These are phyloP conservation scores for Neurospora sp. DNA, from an alignment of 495 filamentous ascomycete species.

Conservation along the genomic window DNA sequence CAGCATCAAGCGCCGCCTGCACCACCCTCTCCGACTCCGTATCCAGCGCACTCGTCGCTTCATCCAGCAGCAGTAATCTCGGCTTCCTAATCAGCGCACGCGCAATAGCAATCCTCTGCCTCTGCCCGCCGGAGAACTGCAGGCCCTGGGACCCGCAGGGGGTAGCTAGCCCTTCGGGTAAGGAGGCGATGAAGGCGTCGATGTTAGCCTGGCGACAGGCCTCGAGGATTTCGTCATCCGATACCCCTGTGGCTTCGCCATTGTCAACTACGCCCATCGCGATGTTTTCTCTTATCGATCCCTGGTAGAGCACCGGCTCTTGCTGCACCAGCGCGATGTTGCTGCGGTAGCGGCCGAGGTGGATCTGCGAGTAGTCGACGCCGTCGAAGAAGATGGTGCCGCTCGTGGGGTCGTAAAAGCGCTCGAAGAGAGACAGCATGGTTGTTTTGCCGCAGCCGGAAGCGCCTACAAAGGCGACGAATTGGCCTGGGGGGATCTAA, in stretches of 20 bases:
- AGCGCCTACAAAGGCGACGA: slow-evolving; percentile 52
- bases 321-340: slow-evolving; percentile 46
- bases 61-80: slow-evolving; percentile 61
- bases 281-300: slow-evolving; percentile 50
- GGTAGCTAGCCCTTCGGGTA: slow-evolving; percentile 50
- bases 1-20: slow-evolving; percentile 55
- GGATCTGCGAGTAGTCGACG: slow-evolving; percentile 25
- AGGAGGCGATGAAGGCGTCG: slow-evolving; percentile 47
- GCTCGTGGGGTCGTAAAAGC: slow-evolving; percentile 48
- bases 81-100: slow-evolving; percentile 64
- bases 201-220: slow-evolving; percentile 52
- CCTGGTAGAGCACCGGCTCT: slow-evolving; percentile 43
- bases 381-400: slow-evolving; percentile 43
- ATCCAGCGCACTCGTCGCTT: slow-evolving; percentile 68
- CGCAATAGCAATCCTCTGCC: slow-evolving; percentile 66
- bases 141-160: slow-evolving; percentile 49
- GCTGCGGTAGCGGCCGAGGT: slow-evolving; percentile 35
- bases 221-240: slow-evolving; percentile 38
- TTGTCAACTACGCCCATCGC: slow-evolving; percentile 32
- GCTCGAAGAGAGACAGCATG: slow-evolving; percentile 47
- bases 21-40: slow-evolving; percentile 61
- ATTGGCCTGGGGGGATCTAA: slow-evolving; percentile 39
- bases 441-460: slow-evolving; percentile 35
- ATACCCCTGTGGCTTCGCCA: slow-evolving; percentile 2
- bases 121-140: slow-evolving; percentile 64